phyloP scores from a whole-genome alignment of 352 stramenopile genomes.

The Phytophthora megakarya region DNA sequence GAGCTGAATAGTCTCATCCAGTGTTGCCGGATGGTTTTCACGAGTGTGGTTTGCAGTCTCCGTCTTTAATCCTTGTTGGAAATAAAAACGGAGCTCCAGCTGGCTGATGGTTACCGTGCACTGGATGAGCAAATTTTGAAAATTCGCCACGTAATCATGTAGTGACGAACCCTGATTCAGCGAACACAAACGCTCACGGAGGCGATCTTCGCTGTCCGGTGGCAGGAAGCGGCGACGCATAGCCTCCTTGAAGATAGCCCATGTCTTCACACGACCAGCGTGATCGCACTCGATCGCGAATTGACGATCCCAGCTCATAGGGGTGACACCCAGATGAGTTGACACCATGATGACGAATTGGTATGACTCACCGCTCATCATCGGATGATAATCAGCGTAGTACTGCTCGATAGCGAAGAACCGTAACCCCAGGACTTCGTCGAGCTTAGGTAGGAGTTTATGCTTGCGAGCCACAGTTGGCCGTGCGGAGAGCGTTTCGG shows the following conservation, averaged over 20 bases:
- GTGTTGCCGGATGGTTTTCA: not conserved
- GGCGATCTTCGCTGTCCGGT: not conserved
- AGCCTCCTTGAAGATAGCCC: not conserved
- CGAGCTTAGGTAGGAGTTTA: not conserved
- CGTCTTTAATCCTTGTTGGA: not conserved
- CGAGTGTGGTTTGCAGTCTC: not conserved
- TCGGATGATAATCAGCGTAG: constrained; percentile 6
- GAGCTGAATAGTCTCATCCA: not conserved
- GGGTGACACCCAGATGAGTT: constrained; percentile 1
- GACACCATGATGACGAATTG: too few species aligned
- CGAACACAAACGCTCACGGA: constrained; percentile 4
- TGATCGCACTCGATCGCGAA: not conserved
- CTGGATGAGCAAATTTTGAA: not conserved
- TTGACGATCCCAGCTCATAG: constrained; percentile 13
- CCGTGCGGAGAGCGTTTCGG: not conserved
- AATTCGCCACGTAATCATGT: constrained; percentile 3
- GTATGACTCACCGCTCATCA: too few species aligned
- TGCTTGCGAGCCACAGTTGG: not conserved
- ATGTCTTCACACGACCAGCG: not conserved
- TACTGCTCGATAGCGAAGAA: constrained; percentile 9
- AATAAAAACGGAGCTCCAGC: constrained; percentile 7
- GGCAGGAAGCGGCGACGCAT: not conserved
- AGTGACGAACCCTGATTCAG: not conserved
- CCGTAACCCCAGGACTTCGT: not conserved
- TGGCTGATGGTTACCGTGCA: not conserved